These are phyloP conservation scores for Colletotrichum tropicicola DNA, from an alignment of 2,329 filamentous ascomycete genomes.

Conservation along the genomic window DNA sequence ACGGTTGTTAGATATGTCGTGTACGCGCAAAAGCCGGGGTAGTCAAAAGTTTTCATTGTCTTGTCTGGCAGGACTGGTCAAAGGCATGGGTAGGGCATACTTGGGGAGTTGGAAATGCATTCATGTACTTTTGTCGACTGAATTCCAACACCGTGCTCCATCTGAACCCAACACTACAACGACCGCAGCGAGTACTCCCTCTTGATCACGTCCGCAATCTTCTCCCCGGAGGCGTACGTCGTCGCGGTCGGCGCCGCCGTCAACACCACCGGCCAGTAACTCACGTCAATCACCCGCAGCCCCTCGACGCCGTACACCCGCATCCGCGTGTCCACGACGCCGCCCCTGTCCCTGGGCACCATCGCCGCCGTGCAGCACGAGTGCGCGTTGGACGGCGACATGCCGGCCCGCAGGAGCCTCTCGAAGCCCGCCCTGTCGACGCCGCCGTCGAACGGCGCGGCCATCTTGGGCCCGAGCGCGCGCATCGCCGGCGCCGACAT, in stretches of 20 bases:
- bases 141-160: background rate
- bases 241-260: slow-evolving; percentile 7
- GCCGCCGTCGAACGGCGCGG: slow-evolving; percentile 37
- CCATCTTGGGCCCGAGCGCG: slow-evolving; percentile 39
- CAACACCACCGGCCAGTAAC: slow-evolving; percentile 30
- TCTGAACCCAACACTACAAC: background rate
- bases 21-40: background rate
- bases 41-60: no score
- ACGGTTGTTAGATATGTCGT: background rate
- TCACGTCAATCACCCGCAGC: slow-evolving; percentile 28
- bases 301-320: slow-evolving; percentile 22
- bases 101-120: no score
- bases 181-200: background rate
- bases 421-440: slow-evolving; percentile 38
- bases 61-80: no score
- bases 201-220: slow-evolving; percentile 19
- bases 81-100: no score
- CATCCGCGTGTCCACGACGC: slow-evolving; percentile 30
- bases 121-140: no score
- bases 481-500: slow-evolving; percentile 41
- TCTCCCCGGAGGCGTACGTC: slow-evolving; percentile 15
- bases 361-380: slow-evolving; percentile 30
- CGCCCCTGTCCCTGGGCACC: slow-evolving; percentile 29
- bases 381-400: slow-evolving; percentile 6
- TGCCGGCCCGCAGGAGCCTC: slow-evolving; percentile 23